Evolutionary conservation across 371 early-diverging fungal species (phyloP).

Genomic region (Lichtheimia corymbifera): DNA sequence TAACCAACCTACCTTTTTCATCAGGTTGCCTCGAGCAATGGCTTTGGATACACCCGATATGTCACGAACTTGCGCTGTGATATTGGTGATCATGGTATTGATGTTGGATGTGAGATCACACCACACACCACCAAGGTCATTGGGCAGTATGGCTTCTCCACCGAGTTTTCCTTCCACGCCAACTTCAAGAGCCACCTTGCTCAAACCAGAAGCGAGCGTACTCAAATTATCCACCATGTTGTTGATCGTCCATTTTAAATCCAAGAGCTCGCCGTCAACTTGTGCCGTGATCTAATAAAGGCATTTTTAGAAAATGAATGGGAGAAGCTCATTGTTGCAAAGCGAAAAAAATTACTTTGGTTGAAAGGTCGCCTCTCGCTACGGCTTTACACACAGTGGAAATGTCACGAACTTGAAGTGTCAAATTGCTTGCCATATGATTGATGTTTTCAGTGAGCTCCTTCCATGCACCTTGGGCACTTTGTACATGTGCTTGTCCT

Average conservation of each 20-base stretch:
- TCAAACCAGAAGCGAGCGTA: constrained; percentile 63
- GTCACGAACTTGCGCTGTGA: constrained; percentile 34
- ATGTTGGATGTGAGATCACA: constrained; percentile 52
- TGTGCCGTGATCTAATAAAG: constrained; percentile 21
- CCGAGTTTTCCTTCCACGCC: constrained; percentile 52
- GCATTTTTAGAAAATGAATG: not conserved
- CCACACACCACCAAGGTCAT: constrained; percentile 56
- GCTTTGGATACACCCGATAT: constrained; percentile 34
- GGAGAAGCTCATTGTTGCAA: not conserved
- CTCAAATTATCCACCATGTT: constrained; percentile 48
- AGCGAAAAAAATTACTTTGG: constrained; percentile 18
- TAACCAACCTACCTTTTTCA: constrained; percentile 19
- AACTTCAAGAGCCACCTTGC: constrained; percentile 45
- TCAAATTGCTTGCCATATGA: constrained; percentile 24
- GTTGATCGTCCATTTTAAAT: constrained; percentile 63
- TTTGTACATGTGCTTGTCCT: constrained; percentile 40
- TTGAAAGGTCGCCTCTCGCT: constrained; percentile 41
- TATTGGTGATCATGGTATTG: constrained; percentile 28
- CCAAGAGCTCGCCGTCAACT: constrained; percentile 61
- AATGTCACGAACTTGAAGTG: constrained; percentile 30
- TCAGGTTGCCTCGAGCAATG: constrained; percentile 31
- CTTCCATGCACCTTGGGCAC: constrained; percentile 55
- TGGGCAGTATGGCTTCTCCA: constrained; percentile 54
- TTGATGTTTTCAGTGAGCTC: constrained; percentile 55
- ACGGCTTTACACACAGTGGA: constrained; percentile 27